phyloP scores from a whole-genome alignment of 768 basidiomycete species.

The Asterophora parasitica region DNA sequence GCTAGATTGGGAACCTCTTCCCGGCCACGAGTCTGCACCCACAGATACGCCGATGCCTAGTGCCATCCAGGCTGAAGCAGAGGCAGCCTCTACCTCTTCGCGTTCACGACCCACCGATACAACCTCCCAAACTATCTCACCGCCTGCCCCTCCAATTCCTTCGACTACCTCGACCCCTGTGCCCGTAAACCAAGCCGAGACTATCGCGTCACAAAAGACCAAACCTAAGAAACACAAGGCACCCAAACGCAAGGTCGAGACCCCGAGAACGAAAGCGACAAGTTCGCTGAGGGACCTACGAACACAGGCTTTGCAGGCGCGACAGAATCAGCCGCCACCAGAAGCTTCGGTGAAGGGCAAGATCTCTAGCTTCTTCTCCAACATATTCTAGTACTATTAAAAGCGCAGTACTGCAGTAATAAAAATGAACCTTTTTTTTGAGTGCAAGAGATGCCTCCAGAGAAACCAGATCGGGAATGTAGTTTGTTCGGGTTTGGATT shows the following conservation, averaged over 20 bases:
- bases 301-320: not conserved
- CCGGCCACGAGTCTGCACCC: constrained; percentile 8
- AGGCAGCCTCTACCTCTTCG: not conserved
- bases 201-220: constrained; percentile 3
- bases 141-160: not conserved
- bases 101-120: not conserved
- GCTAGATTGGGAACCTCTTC: constrained; percentile 18
- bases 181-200: not conserved
- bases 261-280: not conserved
- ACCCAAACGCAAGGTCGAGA: not conserved
- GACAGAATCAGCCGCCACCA: not conserved
- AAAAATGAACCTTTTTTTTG: no score
- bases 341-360: constrained; percentile 2
- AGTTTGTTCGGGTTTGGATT: constrained; percentile 30
- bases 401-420: not conserved
- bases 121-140: not conserved
- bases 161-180: not conserved
- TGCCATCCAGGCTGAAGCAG: not conserved
- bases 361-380: constrained; percentile 13
- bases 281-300: constrained; percentile 3
- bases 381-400: constrained; percentile 4
- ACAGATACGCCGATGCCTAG: constrained; percentile 13
- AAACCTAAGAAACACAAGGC: not conserved
- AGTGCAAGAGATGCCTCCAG: no score
- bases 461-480: no score